Conservation (phyloP, 2,329 filamentous ascomycete genomes). For the Cladosporium sphaerospermum region DNA sequence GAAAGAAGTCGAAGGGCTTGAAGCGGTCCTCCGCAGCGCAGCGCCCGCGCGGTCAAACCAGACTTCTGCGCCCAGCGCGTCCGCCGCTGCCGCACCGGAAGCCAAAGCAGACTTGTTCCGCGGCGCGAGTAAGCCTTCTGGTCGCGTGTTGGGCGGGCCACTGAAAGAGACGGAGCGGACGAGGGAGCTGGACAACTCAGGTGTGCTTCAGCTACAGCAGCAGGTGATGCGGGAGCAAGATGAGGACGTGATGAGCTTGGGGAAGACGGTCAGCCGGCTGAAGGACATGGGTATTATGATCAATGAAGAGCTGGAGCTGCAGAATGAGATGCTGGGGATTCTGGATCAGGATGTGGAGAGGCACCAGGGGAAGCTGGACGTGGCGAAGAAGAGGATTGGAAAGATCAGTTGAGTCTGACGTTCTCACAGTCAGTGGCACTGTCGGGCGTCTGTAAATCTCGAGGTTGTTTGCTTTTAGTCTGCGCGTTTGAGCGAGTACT, state of each 20-base stretch:
- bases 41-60: constrained; percentile 1
- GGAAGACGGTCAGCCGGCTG: constrained; percentile 64
- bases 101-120: constrained; percentile 32
- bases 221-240: constrained; percentile 72
- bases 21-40: constrained; percentile 60
- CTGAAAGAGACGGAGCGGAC: constrained; percentile 68
- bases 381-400: constrained; percentile 66
- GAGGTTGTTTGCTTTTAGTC: background rate
- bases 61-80: constrained; percentile 19
- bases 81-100: constrained; percentile 29
- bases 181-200: constrained; percentile 68
- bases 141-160: constrained; percentile 66
- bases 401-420: constrained; percentile 46
- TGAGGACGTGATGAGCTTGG: constrained; percentile 61
- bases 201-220: constrained; percentile 66
- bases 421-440: too few species aligned
- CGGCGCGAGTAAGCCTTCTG: constrained; percentile 31
- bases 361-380: constrained; percentile 61
- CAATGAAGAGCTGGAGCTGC: constrained; percentile 63
- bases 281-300: constrained; percentile 73
- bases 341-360: constrained; percentile 62
- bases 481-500: constrained; percentile 3
- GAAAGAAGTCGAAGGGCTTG: constrained; percentile 69
- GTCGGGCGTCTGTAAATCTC: too few species aligned
- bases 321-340: constrained; percentile 63